phyloP scores from a whole-genome alignment of 2,329 filamentous ascomycete genomes.

The Alternaria incomplexa region DNA sequence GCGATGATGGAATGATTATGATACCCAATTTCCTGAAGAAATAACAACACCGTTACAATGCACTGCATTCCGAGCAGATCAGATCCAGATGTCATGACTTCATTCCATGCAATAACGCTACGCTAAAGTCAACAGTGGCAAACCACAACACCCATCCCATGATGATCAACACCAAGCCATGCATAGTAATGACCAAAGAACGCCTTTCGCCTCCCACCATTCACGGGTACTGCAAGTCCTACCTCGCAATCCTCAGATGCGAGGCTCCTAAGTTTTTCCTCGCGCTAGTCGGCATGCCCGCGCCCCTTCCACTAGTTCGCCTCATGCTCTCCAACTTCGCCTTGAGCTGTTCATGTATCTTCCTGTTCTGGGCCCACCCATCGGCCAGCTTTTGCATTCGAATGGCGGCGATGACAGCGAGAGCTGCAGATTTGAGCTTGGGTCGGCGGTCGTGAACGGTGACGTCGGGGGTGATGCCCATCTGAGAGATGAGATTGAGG shows the following conservation, averaged over 20 bases:
- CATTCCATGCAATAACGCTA: conserved; percentile 3
- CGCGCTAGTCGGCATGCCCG: conserved; percentile 33
- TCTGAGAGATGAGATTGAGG: conserved; percentile 81
- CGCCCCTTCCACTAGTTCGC: conserved; percentile 29
- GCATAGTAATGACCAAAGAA: conserved; percentile 29
- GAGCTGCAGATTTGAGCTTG: conserved; percentile 56
- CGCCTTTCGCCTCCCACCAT: conserved; percentile 41
- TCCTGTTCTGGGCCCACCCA: conserved; percentile 59
- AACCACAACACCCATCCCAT: background rate
- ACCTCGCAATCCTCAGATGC: conserved; percentile 37
- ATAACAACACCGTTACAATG: background rate
- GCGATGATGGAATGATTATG: background rate
- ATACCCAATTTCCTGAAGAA: background rate
- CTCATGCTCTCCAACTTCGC: conserved; percentile 56
- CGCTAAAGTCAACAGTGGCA: background rate
- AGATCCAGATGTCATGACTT: conserved; percentile 5
- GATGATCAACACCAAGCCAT: conserved; percentile 12
- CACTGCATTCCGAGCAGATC: background rate
- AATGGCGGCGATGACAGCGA: conserved; percentile 57
- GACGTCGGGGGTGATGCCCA: conserved; percentile 69
- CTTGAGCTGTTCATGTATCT: conserved; percentile 55
- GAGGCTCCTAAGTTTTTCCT: conserved; percentile 57
- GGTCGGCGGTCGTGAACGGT: conserved; percentile 54
- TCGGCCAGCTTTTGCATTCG: conserved; percentile 59
- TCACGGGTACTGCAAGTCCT: background rate